Evolutionary conservation across 306 rosid genomes (phyloP), one percentile per base, ranked within the genome.

Genomic region (Quercus agrifolia): DNA sequence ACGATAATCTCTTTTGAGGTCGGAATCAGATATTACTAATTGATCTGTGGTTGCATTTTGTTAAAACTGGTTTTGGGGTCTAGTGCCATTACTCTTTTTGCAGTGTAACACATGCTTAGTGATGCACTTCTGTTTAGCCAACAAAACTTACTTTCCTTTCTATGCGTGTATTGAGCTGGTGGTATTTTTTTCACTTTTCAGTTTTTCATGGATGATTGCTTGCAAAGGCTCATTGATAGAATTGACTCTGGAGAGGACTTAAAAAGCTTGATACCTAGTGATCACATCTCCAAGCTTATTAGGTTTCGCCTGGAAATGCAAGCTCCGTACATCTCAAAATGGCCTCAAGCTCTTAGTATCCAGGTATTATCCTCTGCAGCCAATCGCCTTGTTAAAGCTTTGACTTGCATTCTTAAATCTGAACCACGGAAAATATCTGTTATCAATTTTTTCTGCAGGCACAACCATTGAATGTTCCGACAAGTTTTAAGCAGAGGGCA

Each of bases 301-400:
- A 87, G 84, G 79, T 74, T 84, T 83, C 99, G 97, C 75, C 85
- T 95, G 55, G 94, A 91, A 90, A 91, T 93, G 97, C 96, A 91
- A 78, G 87, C 91, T 74, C 96, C 97, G n/a, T 95, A 75, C 83
- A 85, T 91, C 68, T 87, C 94, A 27, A 90, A 88, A 75, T 93
- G 99, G 99, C 97, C 99, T 80, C 92, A 93, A 82, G 99, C 98
- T 80, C 94, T 95, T 71, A 91, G 96, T 78, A 90, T 95, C 87
- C 99, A 93, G 97, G 97, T 93, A 67, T 79, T 58, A 46, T 77
- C 74, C 70, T 21, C 1, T 13, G 79, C 69, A 62, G 78, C 54
- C 70, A 76, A 79, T 54, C 17, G 44, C 64, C 11, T 63, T 63
- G 61, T 78, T 70, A 57, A 33, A 31, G 38, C 62, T 77, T 31